A percentile compares a stretch with the other conserved stretches of the same genome.
Conservation (phyloP, 2,329 filamentous ascomycete species). For the Nemania abortiva region DNA sequence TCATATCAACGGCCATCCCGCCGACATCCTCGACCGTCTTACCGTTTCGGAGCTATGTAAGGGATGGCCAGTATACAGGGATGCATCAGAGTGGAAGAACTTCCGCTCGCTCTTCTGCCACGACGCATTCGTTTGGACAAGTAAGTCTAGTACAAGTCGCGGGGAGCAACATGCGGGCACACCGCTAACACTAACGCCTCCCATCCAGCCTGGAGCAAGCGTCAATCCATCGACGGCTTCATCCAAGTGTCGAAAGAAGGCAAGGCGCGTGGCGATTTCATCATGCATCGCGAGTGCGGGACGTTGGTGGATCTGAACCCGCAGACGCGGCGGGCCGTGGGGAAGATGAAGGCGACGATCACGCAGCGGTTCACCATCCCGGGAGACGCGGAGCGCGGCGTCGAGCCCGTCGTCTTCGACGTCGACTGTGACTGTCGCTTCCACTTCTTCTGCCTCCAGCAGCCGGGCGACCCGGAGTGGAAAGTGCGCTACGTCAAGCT, state of each 20-base stretch:
- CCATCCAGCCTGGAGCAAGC: slow-evolving; percentile 60
- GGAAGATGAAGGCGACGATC: slow-evolving; percentile 68
- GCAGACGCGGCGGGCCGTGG: slow-evolving; percentile 57
- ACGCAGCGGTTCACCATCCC: slow-evolving; percentile 60
- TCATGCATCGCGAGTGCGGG: slow-evolving; percentile 68
- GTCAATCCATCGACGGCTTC: slow-evolving; percentile 59
- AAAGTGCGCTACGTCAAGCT: slow-evolving; percentile 61
- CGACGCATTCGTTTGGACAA: slow-evolving; percentile 63
- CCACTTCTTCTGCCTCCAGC: slow-evolving; percentile 60
- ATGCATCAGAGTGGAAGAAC: slow-evolving; percentile 66
- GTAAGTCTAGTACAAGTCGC: slow-evolving; percentile 49
- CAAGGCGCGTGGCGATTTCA: slow-evolving; percentile 65
- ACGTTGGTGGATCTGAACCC: slow-evolving; percentile 60
- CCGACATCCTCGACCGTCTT: slow-evolving; percentile 59
- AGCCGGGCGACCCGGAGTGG: slow-evolving; percentile 49
- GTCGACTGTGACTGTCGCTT: slow-evolving; percentile 65
- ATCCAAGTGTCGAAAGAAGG: slow-evolving; percentile 63
- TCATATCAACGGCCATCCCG: slow-evolving; percentile 59
- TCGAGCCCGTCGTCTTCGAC: slow-evolving; percentile 56
- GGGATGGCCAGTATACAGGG: slow-evolving; percentile 66
- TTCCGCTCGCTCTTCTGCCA: slow-evolving; percentile 62
- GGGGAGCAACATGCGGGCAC: too few species aligned
- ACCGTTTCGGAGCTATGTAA: slow-evolving; percentile 65
- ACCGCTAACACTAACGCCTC: background rate
- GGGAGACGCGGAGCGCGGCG: slow-evolving; percentile 35